phyloP scores from a whole-genome alignment of 2,329 filamentous ascomycete genomes.

The Fusarium sublunatum region DNA sequence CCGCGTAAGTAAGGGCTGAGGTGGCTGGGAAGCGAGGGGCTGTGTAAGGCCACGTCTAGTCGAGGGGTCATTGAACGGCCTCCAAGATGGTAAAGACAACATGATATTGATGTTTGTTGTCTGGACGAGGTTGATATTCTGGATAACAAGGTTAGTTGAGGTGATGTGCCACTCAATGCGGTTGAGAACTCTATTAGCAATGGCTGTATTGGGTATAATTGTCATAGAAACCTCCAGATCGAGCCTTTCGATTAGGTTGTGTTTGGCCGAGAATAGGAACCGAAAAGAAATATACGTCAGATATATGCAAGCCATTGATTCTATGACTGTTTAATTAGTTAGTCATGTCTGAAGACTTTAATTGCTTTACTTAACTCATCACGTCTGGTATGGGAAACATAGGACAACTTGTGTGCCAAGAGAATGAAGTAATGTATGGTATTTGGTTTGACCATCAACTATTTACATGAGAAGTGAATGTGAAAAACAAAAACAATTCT shows the following conservation, averaged over 20 bases:
- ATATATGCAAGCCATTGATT: background rate
- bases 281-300: background rate
- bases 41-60: conserved; percentile 16
- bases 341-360: conserved; percentile 9
- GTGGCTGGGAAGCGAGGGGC: conserved; percentile 19
- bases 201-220: background rate
- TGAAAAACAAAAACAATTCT: conserved; percentile 27
- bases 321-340: too few species aligned
- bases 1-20: conserved; percentile 15
- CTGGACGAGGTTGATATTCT: conserved; percentile 1
- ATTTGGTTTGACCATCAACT: conserved; percentile 24
- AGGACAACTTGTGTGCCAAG: background rate
- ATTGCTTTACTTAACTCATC: background rate
- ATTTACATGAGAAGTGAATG: conserved; percentile 39
- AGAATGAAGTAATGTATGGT: conserved; percentile 13
- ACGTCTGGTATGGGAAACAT: background rate
- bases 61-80: conserved; percentile 2
- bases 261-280: conserved; percentile 18
- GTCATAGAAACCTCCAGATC: conserved; percentile 19
- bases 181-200: conserved; percentile 27
- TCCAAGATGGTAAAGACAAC: background rate
- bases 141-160: conserved; percentile 11
- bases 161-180: conserved; percentile 16
- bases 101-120: background rate
- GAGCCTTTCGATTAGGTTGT: conserved; percentile 15